Percentiles rank a stretch among this genome's conserved stretches.
These are phyloP conservation scores for Fusarium agapanthi DNA, from an alignment of 2,329 filamentous ascomycete genomes.

Conservation along the genomic window DNA sequence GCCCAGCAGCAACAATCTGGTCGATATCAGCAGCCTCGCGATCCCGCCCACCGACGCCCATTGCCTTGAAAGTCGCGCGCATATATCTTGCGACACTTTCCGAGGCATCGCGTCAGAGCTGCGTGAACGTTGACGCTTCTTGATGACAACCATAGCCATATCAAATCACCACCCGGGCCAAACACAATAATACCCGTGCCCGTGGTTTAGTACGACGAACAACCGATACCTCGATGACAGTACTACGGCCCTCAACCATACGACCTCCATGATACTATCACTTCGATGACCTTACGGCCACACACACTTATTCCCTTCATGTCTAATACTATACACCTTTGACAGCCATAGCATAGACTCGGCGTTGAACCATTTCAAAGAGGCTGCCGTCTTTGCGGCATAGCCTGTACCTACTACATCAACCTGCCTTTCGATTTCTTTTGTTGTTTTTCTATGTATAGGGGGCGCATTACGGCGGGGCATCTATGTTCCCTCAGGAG, in stretches of 20 bases:
- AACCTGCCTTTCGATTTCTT: slow-evolving; percentile 38
- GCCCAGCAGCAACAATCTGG: slow-evolving; percentile 56
- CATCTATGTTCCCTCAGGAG: slow-evolving; percentile 35
- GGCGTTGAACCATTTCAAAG: slow-evolving; percentile 43
- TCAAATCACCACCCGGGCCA: not conserved
- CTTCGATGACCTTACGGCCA: slow-evolving; percentile 39
- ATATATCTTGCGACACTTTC: slow-evolving; percentile 26
- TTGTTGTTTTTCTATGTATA: slow-evolving; percentile 38
- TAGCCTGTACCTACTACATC: slow-evolving; percentile 42
- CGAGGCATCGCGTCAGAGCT: not conserved
- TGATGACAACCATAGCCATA: slow-evolving; percentile 1
- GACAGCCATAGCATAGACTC: slow-evolving; percentile 47
- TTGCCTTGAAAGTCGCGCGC: slow-evolving; percentile 44
- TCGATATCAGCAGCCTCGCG: slow-evolving; percentile 56
- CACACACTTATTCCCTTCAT: slow-evolving; percentile 37
- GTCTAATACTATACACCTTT: slow-evolving; percentile 42
- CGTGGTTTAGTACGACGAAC: slow-evolving; percentile 30
- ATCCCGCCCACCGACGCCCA: slow-evolving; percentile 54
- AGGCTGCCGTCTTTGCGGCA: slow-evolving; percentile 28
- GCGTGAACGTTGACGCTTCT: not conserved
- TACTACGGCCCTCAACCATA: slow-evolving; percentile 30
- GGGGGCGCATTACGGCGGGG: slow-evolving; percentile 39
- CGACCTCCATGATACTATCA: slow-evolving; percentile 39
- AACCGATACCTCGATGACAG: slow-evolving; percentile 40
- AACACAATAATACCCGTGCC: slow-evolving; percentile 16